These are phyloP conservation scores for Vaccinium myrtillus DNA, from an alignment of 148 eudicot genomes.

Conservation along the genomic window DNA sequence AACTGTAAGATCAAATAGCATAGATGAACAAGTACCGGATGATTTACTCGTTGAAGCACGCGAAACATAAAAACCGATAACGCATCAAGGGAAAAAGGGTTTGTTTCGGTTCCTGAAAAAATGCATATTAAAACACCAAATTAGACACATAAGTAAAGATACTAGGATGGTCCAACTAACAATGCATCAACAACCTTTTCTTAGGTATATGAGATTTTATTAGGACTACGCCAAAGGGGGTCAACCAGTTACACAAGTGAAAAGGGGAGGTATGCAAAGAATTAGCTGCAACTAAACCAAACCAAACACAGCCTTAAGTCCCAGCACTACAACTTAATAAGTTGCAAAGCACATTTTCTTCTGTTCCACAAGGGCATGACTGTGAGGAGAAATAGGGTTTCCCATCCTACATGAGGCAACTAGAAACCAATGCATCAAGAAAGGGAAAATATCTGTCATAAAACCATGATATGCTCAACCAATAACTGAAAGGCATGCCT, in stretches of 20 bases:
- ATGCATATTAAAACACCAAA: background rate
- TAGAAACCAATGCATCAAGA: background rate
- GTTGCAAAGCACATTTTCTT: background rate
- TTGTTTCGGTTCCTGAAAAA: conserved; percentile 76
- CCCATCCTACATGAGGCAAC: conserved; percentile 1
- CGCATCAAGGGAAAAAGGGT: conserved; percentile 89
- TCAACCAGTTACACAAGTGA: background rate
- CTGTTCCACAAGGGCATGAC: background rate
- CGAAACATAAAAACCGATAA: conserved; percentile 82
- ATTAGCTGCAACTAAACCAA: background rate
- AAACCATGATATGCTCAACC: background rate
- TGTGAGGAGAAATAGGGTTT: background rate
- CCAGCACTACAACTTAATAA: background rate
- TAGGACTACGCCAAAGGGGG: background rate
- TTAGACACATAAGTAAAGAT: background rate
- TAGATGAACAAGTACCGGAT: conserved; percentile 59
- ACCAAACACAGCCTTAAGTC: background rate
- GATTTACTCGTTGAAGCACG: conserved; percentile 82
- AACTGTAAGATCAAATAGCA: background rate
- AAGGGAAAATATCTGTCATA: background rate
- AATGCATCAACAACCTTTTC: background rate
- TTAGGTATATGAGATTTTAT: background rate
- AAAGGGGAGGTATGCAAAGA: background rate
- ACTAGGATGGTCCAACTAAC: background rate
- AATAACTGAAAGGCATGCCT: background rate